phyloP scores from a whole-genome alignment of 2,329 filamentous ascomycete species.

The Phyllosticta capitalensis region DNA sequence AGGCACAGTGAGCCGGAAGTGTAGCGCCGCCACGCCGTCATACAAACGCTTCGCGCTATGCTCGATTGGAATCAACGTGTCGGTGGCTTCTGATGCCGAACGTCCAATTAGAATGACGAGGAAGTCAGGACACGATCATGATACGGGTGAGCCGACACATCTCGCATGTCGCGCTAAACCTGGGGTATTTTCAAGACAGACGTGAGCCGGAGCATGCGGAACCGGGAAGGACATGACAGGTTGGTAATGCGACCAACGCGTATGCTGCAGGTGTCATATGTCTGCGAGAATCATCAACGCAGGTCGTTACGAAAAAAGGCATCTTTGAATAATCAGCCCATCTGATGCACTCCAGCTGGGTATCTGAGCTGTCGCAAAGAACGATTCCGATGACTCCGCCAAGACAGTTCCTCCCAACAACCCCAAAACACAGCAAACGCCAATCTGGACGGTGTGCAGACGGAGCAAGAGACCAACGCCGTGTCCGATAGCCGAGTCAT shows the following conservation, averaged over 20 bases:
- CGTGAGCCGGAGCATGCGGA: background rate
- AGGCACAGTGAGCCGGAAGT: background rate
- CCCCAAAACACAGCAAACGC: background rate
- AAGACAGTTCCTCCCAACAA: background rate
- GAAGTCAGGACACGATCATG: background rate
- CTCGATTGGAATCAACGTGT: background rate
- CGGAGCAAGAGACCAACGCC: background rate
- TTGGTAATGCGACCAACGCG: background rate
- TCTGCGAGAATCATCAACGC: background rate
- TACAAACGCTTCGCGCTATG: background rate
- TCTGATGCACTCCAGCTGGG: background rate
- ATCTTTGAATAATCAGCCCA: background rate
- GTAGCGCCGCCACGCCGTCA: background rate
- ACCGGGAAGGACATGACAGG: background rate
- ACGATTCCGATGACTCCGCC: background rate
- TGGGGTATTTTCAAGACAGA: background rate
- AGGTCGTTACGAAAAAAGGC: background rate
- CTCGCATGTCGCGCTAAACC: background rate
- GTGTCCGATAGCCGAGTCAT: background rate
- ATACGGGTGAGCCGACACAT: background rate
- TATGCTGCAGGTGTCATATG: background rate
- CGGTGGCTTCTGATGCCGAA: background rate
- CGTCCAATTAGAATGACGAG: background rate
- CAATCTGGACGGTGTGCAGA: background rate
- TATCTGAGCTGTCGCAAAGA: slow-evolving; percentile 5